A percentile compares a stretch with the other conserved stretches of the same genome.
These are phyloP conservation scores for Epichloe glyceriae DNA, from an alignment of 2,329 filamentous ascomycete genomes.

Conservation along the genomic window DNA sequence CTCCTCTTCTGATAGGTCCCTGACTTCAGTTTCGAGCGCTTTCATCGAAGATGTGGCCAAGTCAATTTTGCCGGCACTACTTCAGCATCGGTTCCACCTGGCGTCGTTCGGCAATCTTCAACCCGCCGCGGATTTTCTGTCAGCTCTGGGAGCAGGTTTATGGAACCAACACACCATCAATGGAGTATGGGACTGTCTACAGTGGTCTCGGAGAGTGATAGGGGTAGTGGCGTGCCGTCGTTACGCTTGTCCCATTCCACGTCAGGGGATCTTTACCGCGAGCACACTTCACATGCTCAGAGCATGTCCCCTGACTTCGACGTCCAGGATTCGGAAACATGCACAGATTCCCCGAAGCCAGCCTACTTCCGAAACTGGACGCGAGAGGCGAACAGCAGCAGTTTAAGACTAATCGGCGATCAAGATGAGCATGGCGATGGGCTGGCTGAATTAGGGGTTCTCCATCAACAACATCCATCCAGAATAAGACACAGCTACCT, in stretches of 20 bases:
- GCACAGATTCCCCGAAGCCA: slow-evolving; percentile 34
- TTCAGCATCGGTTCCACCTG: slow-evolving; percentile 11
- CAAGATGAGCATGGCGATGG: slow-evolving; percentile 53
- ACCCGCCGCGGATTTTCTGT: background rate
- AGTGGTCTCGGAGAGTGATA: slow-evolving; percentile 49
- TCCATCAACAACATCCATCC: slow-evolving; percentile 40
- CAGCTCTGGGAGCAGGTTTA: background rate
- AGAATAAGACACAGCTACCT: slow-evolving; percentile 37
- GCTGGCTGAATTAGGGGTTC: slow-evolving; percentile 43
- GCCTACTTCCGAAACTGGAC: slow-evolving; percentile 26
- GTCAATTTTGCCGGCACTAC: slow-evolving; percentile 18
- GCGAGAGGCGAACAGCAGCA: slow-evolving; percentile 22
- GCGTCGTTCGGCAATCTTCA: background rate
- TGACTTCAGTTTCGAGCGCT: slow-evolving; percentile 42
- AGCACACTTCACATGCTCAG: slow-evolving; percentile 9
- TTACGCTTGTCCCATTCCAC: slow-evolving; percentile 32
- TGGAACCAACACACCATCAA: slow-evolving; percentile 34
- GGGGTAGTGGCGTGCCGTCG: slow-evolving; percentile 34
- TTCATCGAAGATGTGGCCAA: slow-evolving; percentile 34
- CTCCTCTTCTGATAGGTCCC: slow-evolving; percentile 39
- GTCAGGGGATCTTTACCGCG: slow-evolving; percentile 35
- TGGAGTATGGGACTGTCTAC: slow-evolving; percentile 54
- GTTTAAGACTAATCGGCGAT: slow-evolving; percentile 36
- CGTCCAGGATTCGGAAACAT: background rate
- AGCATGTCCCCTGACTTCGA: background rate